Conservation (phyloP, 768 basidiomycete genomes). For the Pulveroboletus sp. region DNA sequence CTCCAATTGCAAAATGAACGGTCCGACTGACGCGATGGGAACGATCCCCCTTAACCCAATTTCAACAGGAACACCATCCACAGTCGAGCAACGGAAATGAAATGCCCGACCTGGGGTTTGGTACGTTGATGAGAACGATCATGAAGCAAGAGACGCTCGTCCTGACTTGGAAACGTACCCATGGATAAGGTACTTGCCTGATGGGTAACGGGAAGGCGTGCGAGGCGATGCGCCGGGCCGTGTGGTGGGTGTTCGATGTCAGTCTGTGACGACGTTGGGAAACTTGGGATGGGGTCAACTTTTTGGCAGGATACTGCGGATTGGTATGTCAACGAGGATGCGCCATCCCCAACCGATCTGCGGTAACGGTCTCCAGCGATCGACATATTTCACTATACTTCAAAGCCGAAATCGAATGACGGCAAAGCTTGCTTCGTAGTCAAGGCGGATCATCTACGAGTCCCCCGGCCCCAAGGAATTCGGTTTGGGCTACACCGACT, state of each 20-base stretch:
- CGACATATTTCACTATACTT: slow-evolving; percentile 70
- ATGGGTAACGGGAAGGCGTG: slow-evolving; percentile 5
- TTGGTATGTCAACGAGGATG: slow-evolving; percentile 48
- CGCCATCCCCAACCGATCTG: slow-evolving; percentile 58
- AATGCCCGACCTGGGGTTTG: slow-evolving; percentile 9
- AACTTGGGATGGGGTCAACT: no score
- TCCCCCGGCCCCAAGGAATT: slow-evolving; percentile 52
- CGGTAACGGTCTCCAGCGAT: slow-evolving; percentile 35
- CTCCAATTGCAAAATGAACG: slow-evolving; percentile 7
- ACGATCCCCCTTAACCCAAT: background rate
- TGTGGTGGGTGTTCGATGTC: slow-evolving; percentile 10
- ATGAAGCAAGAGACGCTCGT: background rate
- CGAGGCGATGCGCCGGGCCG: slow-evolving; percentile 5
- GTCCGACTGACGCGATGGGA: background rate
- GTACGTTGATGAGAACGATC: background rate
- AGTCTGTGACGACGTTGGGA: background rate
- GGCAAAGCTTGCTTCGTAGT: slow-evolving; percentile 44
- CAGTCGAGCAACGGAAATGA: slow-evolving; percentile 6
- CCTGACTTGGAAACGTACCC: no score
- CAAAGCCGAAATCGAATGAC: slow-evolving; percentile 60
- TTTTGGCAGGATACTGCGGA: slow-evolving; percentile 5
- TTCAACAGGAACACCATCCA: background rate
- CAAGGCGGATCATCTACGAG: slow-evolving; percentile 47
- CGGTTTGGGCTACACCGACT: slow-evolving; percentile 5
- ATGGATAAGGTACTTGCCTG: slow-evolving; percentile 2